Evolutionary conservation across 306 rosid genomes (phyloP), one percentile per base, ranked within the genome.

Genomic region (Prunus campanulata): DNA sequence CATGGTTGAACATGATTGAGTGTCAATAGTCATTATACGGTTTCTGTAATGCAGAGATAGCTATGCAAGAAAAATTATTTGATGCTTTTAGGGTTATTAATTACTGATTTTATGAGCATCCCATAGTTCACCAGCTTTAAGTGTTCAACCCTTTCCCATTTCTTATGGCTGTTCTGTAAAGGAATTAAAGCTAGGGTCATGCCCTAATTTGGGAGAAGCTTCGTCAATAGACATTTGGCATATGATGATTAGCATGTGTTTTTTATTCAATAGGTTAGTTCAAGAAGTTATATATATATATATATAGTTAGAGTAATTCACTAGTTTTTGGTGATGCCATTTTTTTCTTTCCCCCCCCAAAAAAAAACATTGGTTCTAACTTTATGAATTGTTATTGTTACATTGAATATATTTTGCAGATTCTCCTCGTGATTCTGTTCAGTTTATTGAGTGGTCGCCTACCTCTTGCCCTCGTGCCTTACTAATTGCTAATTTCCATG

Each of bases 351-450:
- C 3, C 6, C 13, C 25, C 39, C n/a, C n/a, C n/a, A n/a, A 29
- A 35, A 7, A 39, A 29, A 63, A 63, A 30, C 57, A 4, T 62
- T 62, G 59, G 27, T 69, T 24, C 22, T 48, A 12, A 59, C 39
- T 29, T 47, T 24, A 62, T 79, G 20, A 79, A 72, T 74, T 57
- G 72, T 75, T 82, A 70, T 77, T 10, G 64, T 81, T 83, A 60
- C 39, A 42, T 80, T 72, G 50, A 73, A 66, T 76, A 52, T 50
- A 76, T 85, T 74, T 83, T 81, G 80, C 92, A 95, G 99, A 95
- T 87, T 95, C 99, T 77, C 99, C 99, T 19, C 97, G 99, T 54
- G 99, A 95, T 87, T 95, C 99, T 79, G 97, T 95, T 78, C 99
- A 95, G 90, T 95, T 95, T 84, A 90, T 95, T 56, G 99, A 92